These are phyloP conservation scores for Casuarina cunninghamiana DNA, from an alignment of 306 rosid species.

Conservation along the genomic window DNA sequence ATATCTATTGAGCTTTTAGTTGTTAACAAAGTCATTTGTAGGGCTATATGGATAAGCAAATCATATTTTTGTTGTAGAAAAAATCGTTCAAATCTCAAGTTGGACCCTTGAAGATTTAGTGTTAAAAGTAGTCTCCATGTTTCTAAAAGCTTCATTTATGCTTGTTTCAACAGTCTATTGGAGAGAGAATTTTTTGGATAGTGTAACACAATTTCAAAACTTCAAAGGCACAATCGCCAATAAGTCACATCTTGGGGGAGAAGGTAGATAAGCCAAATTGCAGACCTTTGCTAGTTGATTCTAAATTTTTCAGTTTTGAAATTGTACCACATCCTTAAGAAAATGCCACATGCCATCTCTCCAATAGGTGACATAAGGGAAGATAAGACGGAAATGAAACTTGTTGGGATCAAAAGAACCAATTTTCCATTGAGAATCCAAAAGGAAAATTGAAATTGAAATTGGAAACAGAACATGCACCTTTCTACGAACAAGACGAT, in stretches of 20 bases:
- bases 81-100: neutral
- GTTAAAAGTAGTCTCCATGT: neutral
- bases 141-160: neutral
- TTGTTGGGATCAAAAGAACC: neutral
- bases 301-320: too few species aligned
- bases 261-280: too few species aligned
- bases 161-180: neutral
- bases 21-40: neutral
- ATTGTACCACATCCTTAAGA: too few species aligned
- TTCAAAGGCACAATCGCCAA: neutral
- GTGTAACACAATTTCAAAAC: neutral
- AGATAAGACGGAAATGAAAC: too few species aligned
- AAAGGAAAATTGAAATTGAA: neutral
- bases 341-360: too few species aligned
- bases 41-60: neutral
- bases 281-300: too few species aligned
- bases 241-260: too few species aligned
- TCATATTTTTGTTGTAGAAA: neutral
- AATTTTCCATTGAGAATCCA: too few species aligned
- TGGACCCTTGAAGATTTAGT: neutral
- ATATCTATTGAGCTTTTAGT: neutral
- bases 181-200: neutral
- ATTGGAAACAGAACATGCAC: slow-evolving; percentile 31
- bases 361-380: too few species aligned
- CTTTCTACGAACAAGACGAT: slow-evolving; percentile 93